phyloP scores from a whole-genome alignment of 2,329 filamentous ascomycete genomes.

The Fragosphaeria purpurea region DNA sequence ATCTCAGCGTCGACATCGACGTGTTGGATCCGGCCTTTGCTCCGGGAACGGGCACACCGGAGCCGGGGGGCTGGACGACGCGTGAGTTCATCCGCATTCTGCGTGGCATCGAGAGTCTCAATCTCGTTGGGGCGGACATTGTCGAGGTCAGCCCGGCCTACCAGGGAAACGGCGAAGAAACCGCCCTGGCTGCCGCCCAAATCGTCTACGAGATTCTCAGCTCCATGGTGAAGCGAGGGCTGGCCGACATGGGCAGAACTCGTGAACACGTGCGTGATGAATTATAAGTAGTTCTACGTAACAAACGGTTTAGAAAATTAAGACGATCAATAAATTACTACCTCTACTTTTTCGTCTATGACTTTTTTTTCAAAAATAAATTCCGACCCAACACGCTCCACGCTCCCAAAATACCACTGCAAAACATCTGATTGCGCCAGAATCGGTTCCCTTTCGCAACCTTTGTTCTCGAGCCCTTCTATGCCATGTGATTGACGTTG shows the following conservation, averaged over 20 bases:
- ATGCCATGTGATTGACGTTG: too few relatives aligned
- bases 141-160: conserved; percentile 85
- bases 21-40: conserved; percentile 27
- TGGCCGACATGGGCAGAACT: conserved; percentile 24
- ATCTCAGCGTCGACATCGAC: conserved; percentile 25
- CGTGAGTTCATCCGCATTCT: conserved; percentile 77
- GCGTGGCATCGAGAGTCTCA: conserved; percentile 69
- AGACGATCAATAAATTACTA: too few relatives aligned
- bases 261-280: too few relatives aligned
- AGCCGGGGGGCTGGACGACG: conserved; percentile 86
- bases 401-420: too few relatives aligned
- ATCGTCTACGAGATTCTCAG: conserved; percentile 80
- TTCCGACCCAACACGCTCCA: too few relatives aligned
- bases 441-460: too few relatives aligned
- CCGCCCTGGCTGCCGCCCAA: conserved; percentile 73
- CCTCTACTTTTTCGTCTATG: too few relatives aligned
- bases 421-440: too few relatives aligned
- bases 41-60: conserved; percentile 65
- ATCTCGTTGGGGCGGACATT: conserved; percentile 80
- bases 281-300: too few relatives aligned
- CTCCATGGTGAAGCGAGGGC: conserved; percentile 46
- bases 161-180: conserved; percentile 70
- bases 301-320: too few relatives aligned
- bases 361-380: too few relatives aligned
- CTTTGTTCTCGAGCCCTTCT: too few relatives aligned